phyloP scores from a whole-genome alignment of 2,329 filamentous ascomycete species.

The Trichophyton benhamiae region DNA sequence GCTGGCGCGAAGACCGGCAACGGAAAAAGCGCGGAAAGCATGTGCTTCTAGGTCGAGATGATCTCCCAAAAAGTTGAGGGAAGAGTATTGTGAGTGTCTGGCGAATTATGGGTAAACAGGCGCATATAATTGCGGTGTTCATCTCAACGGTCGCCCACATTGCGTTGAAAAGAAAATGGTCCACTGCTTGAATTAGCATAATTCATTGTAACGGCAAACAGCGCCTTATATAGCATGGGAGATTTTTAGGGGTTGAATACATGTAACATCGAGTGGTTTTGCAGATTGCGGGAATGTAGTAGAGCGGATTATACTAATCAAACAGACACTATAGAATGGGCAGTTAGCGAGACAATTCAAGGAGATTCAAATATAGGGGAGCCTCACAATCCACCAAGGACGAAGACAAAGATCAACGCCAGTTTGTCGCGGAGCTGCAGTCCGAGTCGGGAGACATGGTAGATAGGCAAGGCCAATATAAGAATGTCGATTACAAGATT shows the following conservation, averaged over 20 bases:
- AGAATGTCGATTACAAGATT: constrained; percentile 12
- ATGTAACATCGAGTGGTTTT: constrained; percentile 7
- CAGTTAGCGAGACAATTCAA: not conserved
- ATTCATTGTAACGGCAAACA: not conserved
- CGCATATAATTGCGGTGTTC: constrained; percentile 27
- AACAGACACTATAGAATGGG: constrained; percentile 20
- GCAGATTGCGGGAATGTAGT: constrained; percentile 4
- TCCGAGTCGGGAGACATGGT: constrained; percentile 8
- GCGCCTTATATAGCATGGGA: not conserved
- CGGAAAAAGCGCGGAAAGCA: not conserved
- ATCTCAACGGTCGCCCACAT: constrained; percentile 25
- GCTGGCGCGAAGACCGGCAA: not conserved
- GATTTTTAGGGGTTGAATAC: constrained; percentile 2
- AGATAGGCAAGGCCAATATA: constrained; percentile 9
- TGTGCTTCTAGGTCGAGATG: not conserved
- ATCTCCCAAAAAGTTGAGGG: constrained; percentile 2
- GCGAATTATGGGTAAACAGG: constrained; percentile 22
- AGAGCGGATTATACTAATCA: constrained; percentile 34
- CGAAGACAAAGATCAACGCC: constrained; percentile 11
- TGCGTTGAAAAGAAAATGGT: constrained; percentile 10
- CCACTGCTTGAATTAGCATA: not conserved
- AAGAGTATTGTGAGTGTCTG: constrained; percentile 8
- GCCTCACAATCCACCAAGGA: constrained; percentile 11
- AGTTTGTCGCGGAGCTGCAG: constrained; percentile 11
- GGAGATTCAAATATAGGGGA: not conserved